Percentiles rank a stretch among this genome's conserved stretches.
Evolutionary conservation across 75 land plant genomes (phyloP).

Genomic region (Cupressus sempervirens): DNA sequence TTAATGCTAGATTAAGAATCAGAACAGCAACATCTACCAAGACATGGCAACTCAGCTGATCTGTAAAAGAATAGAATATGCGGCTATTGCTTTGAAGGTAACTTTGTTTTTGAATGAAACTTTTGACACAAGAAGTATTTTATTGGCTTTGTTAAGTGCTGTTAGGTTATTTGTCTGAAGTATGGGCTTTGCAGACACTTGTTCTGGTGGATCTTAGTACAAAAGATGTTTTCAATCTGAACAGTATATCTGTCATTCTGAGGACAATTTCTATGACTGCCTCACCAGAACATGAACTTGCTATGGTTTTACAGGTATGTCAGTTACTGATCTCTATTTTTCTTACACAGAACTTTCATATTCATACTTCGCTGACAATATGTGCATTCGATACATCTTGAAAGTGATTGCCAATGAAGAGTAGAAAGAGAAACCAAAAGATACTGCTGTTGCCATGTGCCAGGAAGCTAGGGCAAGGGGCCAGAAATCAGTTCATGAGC

Average conservation of each 20-base stretch:
- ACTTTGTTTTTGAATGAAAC: neutral
- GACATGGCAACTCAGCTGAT: constrained; percentile 35
- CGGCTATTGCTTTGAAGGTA: constrained; percentile 38
- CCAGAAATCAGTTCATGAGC: neutral
- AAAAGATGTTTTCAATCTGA: constrained; percentile 26
- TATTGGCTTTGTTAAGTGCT: neutral
- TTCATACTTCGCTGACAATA: neutral
- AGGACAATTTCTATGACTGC: constrained; percentile 17
- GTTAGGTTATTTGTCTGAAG: neutral
- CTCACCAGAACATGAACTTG: constrained; percentile 40
- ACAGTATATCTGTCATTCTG: constrained; percentile 26
- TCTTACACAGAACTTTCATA: neutral
- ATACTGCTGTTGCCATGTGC: neutral
- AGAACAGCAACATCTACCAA: constrained; percentile 12
- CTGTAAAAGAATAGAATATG: constrained; percentile 28
- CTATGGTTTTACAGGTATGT: constrained; percentile 31
- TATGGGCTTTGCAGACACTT: constrained; percentile 28
- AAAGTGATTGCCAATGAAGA: neutral
- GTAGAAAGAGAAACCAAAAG: neutral
- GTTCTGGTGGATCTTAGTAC: constrained; percentile 24
- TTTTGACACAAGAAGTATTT: neutral
- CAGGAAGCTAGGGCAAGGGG: neutral
- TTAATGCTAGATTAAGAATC: constrained; percentile 20
- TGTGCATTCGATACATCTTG: neutral
- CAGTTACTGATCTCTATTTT: neutral